A percentile compares a stretch with the other conserved stretches of the same genome.
phyloP scores from a whole-genome alignment of 306 rosid genomes.

The Neltuma alba region DNA sequence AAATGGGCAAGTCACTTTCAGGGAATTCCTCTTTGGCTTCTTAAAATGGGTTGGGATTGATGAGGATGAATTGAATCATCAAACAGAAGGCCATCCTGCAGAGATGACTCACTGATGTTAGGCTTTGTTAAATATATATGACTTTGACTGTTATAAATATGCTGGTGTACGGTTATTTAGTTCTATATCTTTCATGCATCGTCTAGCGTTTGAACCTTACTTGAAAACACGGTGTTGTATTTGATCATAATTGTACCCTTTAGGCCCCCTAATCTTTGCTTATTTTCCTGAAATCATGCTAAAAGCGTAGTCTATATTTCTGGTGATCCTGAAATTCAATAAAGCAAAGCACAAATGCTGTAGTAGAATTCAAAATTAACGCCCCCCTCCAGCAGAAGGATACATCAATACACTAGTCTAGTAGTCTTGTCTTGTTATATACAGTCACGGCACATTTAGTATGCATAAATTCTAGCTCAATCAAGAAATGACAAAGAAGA shows the following conservation, averaged over 20 bases:
- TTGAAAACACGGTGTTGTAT: background rate
- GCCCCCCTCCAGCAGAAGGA: slow-evolving; percentile 27
- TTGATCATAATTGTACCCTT: background rate
- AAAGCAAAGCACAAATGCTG: slow-evolving; percentile 1
- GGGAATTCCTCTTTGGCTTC: slow-evolving; percentile 87
- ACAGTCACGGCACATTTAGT: slow-evolving; percentile 28
- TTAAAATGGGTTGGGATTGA: slow-evolving; percentile 87
- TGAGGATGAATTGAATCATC: slow-evolving; percentile 55
- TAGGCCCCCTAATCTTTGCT: slow-evolving; percentile 2
- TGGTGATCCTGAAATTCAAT: slow-evolving; percentile 18
- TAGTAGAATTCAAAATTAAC: slow-evolving; percentile 17
- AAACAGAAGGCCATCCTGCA: slow-evolving; percentile 21
- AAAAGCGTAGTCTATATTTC: slow-evolving; percentile 7
- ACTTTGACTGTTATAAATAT: slow-evolving; percentile 15
- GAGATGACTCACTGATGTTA: slow-evolving; percentile 20
- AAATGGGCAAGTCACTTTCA: slow-evolving; percentile 74
- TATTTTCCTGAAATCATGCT: background rate
- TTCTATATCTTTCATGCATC: background rate
- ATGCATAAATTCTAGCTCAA: slow-evolving; percentile 29
- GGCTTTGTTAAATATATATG: slow-evolving; percentile 27
- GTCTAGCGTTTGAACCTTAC: too few species aligned
- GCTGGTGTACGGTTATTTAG: background rate
- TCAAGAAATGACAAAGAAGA: slow-evolving; percentile 24
- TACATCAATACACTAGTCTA: slow-evolving; percentile 34
- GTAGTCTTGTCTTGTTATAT: background rate